Evolutionary conservation across 345 rosid species (phyloP).

Genomic region (Citrus cavaleriei): DNA sequence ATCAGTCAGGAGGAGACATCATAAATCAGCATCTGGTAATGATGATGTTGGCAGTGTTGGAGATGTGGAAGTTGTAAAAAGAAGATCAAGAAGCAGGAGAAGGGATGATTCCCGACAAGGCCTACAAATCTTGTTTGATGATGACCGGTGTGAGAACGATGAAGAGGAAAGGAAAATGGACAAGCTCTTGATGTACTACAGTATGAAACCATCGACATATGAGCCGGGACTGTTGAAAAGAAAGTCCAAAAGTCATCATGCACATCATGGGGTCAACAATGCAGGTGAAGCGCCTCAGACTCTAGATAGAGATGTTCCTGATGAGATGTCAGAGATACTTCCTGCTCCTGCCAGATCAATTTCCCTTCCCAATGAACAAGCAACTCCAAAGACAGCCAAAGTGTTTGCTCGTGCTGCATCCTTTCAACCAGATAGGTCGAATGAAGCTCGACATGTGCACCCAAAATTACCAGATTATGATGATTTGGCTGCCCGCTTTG

Average conservation of each 20-base stretch:
- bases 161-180: conserved; percentile 85
- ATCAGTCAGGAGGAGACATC: conserved; percentile 58
- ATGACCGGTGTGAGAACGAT: conserved; percentile 47
- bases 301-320: conserved; percentile 18
- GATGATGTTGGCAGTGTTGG: conserved; percentile 33
- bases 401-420: conserved; percentile 63
- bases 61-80: conserved; percentile 29
- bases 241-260: conserved; percentile 51
- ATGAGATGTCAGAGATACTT: conserved; percentile 32
- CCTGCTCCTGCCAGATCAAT: conserved; percentile 51
- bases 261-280: conserved; percentile 23
- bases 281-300: conserved; percentile 25
- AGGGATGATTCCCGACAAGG: conserved; percentile 63
- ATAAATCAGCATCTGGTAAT: conserved; percentile 33
- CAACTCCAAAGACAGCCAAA: conserved; percentile 39
- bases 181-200: conserved; percentile 82
- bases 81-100: conserved; percentile 59
- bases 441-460: conserved; percentile 76
- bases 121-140: conserved; percentile 59
- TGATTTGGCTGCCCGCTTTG: conserved; percentile 84
- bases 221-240: conserved; percentile 44
- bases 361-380: conserved; percentile 66
- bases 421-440: conserved; percentile 68
- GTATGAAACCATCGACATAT: conserved; percentile 60
- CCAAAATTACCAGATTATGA: conserved; percentile 95